Evolutionary conservation across 768 basidiomycete species (phyloP).

Genomic region (Agaricus subrufescens): DNA sequence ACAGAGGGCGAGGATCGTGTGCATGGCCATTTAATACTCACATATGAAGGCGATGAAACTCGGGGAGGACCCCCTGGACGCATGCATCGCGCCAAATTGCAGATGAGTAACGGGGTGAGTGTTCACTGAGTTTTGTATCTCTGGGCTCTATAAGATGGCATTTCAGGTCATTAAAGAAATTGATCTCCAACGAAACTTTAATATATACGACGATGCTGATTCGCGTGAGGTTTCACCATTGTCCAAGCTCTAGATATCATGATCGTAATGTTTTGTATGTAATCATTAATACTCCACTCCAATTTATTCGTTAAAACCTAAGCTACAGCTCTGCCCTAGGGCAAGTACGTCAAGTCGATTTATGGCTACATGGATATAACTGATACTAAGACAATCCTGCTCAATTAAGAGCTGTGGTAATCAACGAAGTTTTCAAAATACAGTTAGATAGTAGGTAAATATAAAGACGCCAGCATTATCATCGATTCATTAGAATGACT

Average conservation of each 20-base stretch:
- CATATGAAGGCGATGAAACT: constrained; percentile 69
- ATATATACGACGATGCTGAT: constrained; percentile 55
- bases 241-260: constrained; percentile 24
- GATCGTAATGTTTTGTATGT: neutral
- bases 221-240: constrained; percentile 20
- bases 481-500: neutral
- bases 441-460: neutral
- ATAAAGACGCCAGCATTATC: neutral
- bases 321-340: too few relatives aligned
- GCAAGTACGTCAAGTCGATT: too few relatives aligned
- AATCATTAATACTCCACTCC: too few relatives aligned
- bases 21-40: constrained; percentile 44
- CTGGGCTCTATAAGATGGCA: neutral
- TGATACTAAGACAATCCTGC: too few relatives aligned
- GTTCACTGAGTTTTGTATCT: neutral
- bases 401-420: too few relatives aligned
- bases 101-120: constrained; percentile 47
- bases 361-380: too few relatives aligned
- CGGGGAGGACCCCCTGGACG: constrained; percentile 56
- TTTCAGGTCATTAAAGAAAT: constrained; percentile 47
- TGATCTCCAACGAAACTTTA: constrained; percentile 56
- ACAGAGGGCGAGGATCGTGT: constrained; percentile 29
- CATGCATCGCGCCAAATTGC: constrained; percentile 53
- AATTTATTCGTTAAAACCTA: too few relatives aligned
- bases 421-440: too few relatives aligned